Conservation (phyloP, 345 rosid species). For the Excoecaria agallocha region DNA sequence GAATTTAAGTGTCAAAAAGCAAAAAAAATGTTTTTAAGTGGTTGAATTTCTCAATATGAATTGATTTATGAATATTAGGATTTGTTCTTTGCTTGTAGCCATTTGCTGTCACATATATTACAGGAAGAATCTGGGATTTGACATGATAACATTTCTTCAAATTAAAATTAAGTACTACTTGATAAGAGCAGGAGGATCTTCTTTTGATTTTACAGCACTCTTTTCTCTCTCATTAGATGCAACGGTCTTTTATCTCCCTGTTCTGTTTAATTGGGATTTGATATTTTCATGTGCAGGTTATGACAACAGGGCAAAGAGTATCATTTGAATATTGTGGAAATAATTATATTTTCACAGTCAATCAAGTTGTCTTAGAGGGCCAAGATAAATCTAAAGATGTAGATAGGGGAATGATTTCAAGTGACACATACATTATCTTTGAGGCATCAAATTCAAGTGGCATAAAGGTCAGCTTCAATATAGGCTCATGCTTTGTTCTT, state of each 20-base stretch:
- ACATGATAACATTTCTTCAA: too few relatives aligned
- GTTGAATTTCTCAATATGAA: neutral
- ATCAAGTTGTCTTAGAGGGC: slow-evolving; percentile 74
- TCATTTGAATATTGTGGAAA: slow-evolving; percentile 88
- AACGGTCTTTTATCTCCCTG: too few relatives aligned
- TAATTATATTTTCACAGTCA: slow-evolving; percentile 81
- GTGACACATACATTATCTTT: slow-evolving; percentile 77
- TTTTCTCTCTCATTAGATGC: too few relatives aligned
- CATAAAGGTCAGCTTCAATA: slow-evolving; percentile 62
- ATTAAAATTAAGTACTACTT: too few relatives aligned
- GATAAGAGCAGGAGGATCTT: too few relatives aligned
- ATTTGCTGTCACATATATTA: neutral
- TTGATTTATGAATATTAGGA: neutral
- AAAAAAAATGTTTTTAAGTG: too few relatives aligned
- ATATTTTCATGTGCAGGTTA: slow-evolving; percentile 48
- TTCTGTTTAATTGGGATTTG: neutral
- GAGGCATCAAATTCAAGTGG: slow-evolving; percentile 86
- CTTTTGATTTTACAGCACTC: too few relatives aligned
- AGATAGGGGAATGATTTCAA: slow-evolving; percentile 83
- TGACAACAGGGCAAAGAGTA: slow-evolving; percentile 86
- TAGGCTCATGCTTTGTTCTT: neutral
- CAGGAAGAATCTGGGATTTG: too few relatives aligned
- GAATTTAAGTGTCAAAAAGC: neutral
- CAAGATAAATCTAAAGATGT: slow-evolving; percentile 49
- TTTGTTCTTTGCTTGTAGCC: neutral